Evolutionary conservation across 1,284 basidiomycete species (phyloP).

Genomic region (Mixia osmundae): DNA sequence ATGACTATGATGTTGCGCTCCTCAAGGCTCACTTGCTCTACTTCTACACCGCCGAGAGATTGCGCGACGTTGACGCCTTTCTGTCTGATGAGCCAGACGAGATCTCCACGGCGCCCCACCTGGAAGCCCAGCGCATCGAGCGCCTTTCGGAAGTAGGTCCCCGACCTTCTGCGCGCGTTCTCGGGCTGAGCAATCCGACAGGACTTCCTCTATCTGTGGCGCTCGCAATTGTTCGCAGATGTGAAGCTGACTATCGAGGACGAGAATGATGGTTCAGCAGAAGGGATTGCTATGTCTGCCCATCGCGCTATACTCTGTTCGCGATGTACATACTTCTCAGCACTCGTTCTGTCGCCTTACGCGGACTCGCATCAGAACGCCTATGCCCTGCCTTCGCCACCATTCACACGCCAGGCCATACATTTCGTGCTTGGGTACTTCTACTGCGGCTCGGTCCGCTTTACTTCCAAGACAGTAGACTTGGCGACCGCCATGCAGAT

Average conservation of each 20-base stretch:
- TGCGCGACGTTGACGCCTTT: background rate
- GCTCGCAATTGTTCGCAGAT: slow-evolving; percentile 73
- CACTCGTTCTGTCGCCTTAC: slow-evolving; percentile 32
- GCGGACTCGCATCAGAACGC: slow-evolving; percentile 25
- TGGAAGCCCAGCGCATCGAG: too few species aligned
- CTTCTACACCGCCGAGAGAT: too few species aligned
- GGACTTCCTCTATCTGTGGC: slow-evolving; percentile 89
- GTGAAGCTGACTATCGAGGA: slow-evolving; percentile 39
- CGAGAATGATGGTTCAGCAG: slow-evolving; percentile 22
- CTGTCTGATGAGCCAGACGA: background rate
- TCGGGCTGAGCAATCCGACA: slow-evolving; percentile 25
- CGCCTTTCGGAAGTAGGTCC: too few species aligned
- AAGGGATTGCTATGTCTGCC: slow-evolving; percentile 39
- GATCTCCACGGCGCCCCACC: background rate
- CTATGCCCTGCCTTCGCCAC: slow-evolving; percentile 63
- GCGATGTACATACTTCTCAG: slow-evolving; percentile 64
- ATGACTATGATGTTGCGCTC: too few species aligned
- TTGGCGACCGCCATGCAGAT: slow-evolving; percentile 76
- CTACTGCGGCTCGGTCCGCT: slow-evolving; percentile 79
- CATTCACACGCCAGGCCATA: slow-evolving; percentile 79
- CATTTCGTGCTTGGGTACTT: slow-evolving; percentile 87
- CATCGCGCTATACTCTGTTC: slow-evolving; percentile 82
- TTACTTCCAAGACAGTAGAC: slow-evolving; percentile 80
- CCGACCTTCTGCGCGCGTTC: too few species aligned
- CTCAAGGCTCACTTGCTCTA: too few species aligned